A percentile compares a stretch with the other conserved stretches of the same genome.
Evolutionary conservation across 805 yeast species (phyloP).

Genomic region (Yamadazyma takamatsuzukensis): DNA sequence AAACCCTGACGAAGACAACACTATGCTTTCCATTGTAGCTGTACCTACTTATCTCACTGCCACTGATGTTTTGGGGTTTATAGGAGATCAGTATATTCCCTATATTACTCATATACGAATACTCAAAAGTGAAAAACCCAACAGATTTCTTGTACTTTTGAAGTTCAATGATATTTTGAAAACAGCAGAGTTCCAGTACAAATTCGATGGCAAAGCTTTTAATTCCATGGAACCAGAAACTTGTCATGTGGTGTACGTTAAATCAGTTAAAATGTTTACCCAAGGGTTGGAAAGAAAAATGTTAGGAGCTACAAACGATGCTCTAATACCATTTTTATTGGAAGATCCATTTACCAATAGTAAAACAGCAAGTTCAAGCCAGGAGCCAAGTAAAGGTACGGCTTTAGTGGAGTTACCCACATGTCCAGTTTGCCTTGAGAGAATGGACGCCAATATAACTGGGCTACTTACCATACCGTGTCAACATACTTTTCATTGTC

Average conservation of each 20-base stretch:
- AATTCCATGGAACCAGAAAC: conserved; percentile 86
- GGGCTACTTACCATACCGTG: conserved; percentile 87
- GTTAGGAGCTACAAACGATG: conserved; percentile 13
- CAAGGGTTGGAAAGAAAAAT: conserved; percentile 8
- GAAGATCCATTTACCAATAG: conserved; percentile 66
- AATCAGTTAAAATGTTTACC: conserved; percentile 46
- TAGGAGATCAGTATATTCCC: conserved; percentile 58
- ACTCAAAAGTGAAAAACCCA: conserved; percentile 59
- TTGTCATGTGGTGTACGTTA: conserved; percentile 74
- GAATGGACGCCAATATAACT: conserved; percentile 76
- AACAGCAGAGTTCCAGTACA: conserved; percentile 63
- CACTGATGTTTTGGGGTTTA: conserved; percentile 75
- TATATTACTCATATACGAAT: conserved; percentile 69
- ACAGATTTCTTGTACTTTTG: conserved; percentile 72
- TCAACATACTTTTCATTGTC: conserved; percentile 91
- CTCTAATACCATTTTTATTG: conserved; percentile 59
- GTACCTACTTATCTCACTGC: conserved; percentile 86
- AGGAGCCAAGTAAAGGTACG: conserved; percentile 2
- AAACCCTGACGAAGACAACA: conserved; percentile 37
- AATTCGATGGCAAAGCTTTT: conserved; percentile 69
- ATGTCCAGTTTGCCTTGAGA: conserved; percentile 88
- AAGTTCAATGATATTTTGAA: conserved; percentile 57
- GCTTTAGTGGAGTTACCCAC: conserved; percentile 67
- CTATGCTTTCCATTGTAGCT: conserved; percentile 76
- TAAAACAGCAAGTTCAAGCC: conserved; percentile 3